A percentile compares a stretch with the other conserved stretches of the same genome.
These are phyloP conservation scores for Irineochytrium annulatum DNA, from an alignment of 192 early-diverging fungal genomes.

Conservation along the genomic window DNA sequence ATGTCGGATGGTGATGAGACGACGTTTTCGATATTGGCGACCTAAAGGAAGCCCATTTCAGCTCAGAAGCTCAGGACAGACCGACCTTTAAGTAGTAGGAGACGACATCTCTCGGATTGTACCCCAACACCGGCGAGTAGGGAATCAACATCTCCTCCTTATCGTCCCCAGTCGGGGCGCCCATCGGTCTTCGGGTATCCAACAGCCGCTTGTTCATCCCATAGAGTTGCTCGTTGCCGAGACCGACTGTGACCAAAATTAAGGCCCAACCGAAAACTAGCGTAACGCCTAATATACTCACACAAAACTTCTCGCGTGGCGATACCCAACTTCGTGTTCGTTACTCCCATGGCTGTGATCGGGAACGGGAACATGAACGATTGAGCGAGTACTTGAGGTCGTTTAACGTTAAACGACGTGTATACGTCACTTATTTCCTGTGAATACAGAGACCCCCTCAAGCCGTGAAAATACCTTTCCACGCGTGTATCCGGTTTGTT, in stretches of 20 bases:
- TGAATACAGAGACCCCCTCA: neutral
- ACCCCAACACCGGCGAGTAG: constrained; percentile 66
- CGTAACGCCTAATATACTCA: too few relatives aligned
- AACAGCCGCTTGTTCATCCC: constrained; percentile 69
- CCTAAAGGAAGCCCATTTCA: constrained; percentile 21
- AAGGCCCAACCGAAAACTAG: too few relatives aligned
- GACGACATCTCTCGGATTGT: constrained; percentile 73
- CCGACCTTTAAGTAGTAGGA: constrained; percentile 64
- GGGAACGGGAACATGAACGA: constrained; percentile 73
- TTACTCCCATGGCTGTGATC: constrained; percentile 76
- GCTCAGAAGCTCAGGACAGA: neutral
- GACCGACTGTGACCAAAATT: constrained; percentile 43
- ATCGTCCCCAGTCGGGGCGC: constrained; percentile 67
- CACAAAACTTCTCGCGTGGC: constrained; percentile 80
- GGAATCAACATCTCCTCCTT: constrained; percentile 84
- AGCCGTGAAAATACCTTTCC: constrained; percentile 46
- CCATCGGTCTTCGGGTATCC: constrained; percentile 76
- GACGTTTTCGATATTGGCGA: constrained; percentile 67
- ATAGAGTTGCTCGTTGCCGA: constrained; percentile 51
- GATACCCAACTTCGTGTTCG: constrained; percentile 80
- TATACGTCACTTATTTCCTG: constrained; percentile 67
- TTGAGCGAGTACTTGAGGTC: constrained; percentile 69
- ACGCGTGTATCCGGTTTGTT: constrained; percentile 60
- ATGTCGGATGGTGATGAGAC: constrained; percentile 71
- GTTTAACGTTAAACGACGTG: constrained; percentile 65